These are phyloP conservation scores for Stylonectria norvegica DNA, from an alignment of 2,329 filamentous ascomycete genomes.

Conservation along the genomic window DNA sequence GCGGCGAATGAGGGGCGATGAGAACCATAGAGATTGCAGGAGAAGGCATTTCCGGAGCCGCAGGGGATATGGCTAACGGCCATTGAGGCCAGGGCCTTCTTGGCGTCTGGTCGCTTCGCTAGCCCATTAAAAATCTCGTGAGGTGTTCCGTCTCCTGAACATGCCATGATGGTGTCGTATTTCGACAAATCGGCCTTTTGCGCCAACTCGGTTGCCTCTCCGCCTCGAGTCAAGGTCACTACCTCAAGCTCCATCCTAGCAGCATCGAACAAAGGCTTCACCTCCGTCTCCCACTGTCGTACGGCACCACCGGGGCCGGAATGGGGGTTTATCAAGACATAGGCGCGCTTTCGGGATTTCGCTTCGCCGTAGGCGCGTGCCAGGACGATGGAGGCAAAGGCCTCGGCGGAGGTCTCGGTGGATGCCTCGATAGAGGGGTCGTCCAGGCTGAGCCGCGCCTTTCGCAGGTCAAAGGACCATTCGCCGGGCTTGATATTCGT, in stretches of 20 bases:
- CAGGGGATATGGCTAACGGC: conserved; percentile 87
- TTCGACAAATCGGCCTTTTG: conserved; percentile 71
- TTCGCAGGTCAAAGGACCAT: conserved; percentile 54
- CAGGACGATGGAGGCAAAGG: conserved; percentile 65
- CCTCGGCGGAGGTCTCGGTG: conserved; percentile 40
- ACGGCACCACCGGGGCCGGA: conserved; percentile 76
- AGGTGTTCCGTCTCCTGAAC: conserved; percentile 86
- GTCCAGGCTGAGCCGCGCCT: no score
- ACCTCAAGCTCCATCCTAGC: conserved; percentile 75
- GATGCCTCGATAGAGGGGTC: conserved; percentile 10
- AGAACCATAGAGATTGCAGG: conserved; percentile 83
- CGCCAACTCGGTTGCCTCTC: conserved; percentile 76
- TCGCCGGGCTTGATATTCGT: conserved; percentile 57
- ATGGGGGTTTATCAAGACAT: conserved; percentile 87
- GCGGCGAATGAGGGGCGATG: conserved; percentile 72
- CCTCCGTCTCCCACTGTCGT: conserved; percentile 69
- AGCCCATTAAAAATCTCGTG: conserved; percentile 96
- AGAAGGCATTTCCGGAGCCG: conserved; percentile 92
- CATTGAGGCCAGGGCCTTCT: conserved; percentile 68
- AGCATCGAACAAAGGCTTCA: conserved; percentile 78
- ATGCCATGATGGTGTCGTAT: conserved; percentile 83
- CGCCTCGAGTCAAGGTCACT: conserved; percentile 65
- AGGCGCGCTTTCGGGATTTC: conserved; percentile 71
- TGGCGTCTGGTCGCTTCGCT: conserved; percentile 70
- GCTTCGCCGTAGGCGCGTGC: conserved; percentile 66